phyloP scores from a whole-genome alignment of 768 basidiomycete species.

The Lactarius indigo region DNA sequence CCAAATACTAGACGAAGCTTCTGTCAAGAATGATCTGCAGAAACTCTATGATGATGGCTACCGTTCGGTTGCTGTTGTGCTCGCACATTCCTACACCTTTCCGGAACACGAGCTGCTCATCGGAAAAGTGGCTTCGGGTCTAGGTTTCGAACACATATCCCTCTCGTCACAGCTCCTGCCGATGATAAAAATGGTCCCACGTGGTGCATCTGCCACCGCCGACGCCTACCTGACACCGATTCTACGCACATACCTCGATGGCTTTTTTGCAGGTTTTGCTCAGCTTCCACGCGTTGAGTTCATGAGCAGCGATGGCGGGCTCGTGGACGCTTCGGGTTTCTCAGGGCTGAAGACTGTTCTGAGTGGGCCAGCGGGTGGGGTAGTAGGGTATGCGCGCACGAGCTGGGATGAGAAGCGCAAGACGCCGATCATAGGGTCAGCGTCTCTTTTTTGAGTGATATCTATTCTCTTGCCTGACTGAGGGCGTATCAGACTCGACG shows the following conservation, averaged over 20 bases:
- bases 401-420: constrained; percentile 78
- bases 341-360: constrained; percentile 92
- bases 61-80: constrained; percentile 82
- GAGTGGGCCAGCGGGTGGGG: constrained; percentile 92
- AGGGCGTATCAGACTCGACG: constrained; percentile 57
- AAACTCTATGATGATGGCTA: constrained; percentile 77
- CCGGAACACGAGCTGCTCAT: constrained; percentile 79
- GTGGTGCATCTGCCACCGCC: constrained; percentile 88
- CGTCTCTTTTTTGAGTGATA: constrained; percentile 18
- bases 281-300: constrained; percentile 85
- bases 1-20: constrained; percentile 43
- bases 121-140: constrained; percentile 64
- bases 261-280: constrained; percentile 84
- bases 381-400: constrained; percentile 91
- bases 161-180: constrained; percentile 84
- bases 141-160: constrained; percentile 91
- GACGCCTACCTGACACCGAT: constrained; percentile 96
- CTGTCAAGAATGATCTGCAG: constrained; percentile 59
- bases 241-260: constrained; percentile 76
- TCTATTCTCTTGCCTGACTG: background rate
- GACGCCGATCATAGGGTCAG: constrained; percentile 80
- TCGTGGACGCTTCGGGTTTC: constrained; percentile 78
- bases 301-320: constrained; percentile 92
- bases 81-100: constrained; percentile 91
- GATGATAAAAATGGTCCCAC: constrained; percentile 94